Conservation (phyloP, 345 rosid species). For the Hevea brasiliensis region DNA sequence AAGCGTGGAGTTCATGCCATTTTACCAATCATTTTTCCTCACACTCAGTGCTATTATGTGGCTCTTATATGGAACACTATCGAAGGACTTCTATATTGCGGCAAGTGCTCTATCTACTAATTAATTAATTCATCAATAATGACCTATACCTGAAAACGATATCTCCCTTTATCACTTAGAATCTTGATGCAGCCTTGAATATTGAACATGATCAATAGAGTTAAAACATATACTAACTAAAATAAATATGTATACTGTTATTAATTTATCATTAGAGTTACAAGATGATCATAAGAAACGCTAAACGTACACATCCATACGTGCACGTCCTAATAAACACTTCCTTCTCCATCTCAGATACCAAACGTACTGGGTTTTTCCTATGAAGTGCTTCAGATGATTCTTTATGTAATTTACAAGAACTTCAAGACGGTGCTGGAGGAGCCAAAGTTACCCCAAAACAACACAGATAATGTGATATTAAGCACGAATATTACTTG, state of each 20-base stretch:
- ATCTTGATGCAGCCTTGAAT: no score
- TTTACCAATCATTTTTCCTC: slow-evolving; percentile 33
- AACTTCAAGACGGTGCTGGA: slow-evolving; percentile 2
- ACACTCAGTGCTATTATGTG: slow-evolving; percentile 35
- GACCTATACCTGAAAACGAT: neutral
- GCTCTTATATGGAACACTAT: slow-evolving; percentile 35
- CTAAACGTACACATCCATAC: no score
- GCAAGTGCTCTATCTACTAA: slow-evolving; percentile 22
- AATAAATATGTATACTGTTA: no score
- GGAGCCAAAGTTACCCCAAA: neutral
- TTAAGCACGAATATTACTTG: neutral
- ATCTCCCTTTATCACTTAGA: neutral
- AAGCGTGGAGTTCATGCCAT: slow-evolving; percentile 50
- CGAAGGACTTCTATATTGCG: slow-evolving; percentile 37
- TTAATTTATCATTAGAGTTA: no score
- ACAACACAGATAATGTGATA: slow-evolving; percentile 9
- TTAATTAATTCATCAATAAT: no score
- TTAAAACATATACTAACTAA: no score
- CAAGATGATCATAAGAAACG: no score
- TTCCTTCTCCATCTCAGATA: slow-evolving; percentile 15
- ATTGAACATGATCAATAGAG: no score
- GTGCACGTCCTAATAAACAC: no score
- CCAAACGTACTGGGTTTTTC: slow-evolving; percentile 43
- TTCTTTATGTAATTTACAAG: slow-evolving; percentile 36
- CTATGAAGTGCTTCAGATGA: slow-evolving; percentile 43